Evolutionary conservation across 176 grass and related monocot species (phyloP).

Genomic region (Chloris gayana): DNA sequence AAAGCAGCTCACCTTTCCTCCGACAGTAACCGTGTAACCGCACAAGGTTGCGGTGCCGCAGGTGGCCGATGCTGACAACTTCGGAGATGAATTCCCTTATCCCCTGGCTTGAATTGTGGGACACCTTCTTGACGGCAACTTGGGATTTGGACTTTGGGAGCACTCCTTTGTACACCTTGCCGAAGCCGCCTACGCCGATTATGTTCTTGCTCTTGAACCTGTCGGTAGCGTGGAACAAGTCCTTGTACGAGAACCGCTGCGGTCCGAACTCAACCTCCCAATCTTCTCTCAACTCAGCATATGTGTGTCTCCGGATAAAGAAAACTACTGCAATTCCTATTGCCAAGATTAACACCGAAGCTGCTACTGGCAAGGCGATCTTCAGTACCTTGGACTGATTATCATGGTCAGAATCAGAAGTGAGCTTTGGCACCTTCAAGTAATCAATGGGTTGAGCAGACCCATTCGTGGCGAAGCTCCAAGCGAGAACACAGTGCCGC

Average conservation of each 20-base stretch:
- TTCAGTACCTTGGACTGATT: neutral
- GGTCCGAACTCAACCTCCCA: constrained; percentile 33
- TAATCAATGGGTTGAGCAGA: constrained; percentile 29
- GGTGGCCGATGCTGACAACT: neutral
- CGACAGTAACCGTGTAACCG: constrained; percentile 40
- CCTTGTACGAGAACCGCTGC: constrained; percentile 22
- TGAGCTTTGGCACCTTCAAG: constrained; percentile 45
- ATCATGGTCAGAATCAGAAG: neutral
- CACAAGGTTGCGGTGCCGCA: constrained; percentile 33
- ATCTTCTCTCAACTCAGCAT: constrained; percentile 19
- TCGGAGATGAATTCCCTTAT: constrained; percentile 20
- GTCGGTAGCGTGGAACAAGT: neutral
- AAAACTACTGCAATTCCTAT: neutral
- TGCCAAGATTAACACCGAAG: neutral
- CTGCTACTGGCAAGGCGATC: constrained; percentile 6
- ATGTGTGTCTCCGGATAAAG: neutral
- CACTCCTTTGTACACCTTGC: constrained; percentile 11
- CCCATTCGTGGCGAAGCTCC: constrained; percentile 64
- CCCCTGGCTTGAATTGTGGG: constrained; percentile 11
- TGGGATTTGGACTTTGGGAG: neutral
- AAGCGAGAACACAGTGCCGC: constrained; percentile 59
- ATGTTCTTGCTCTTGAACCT: constrained; percentile 9
- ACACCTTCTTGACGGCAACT: constrained; percentile 12
- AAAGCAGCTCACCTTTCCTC: neutral
- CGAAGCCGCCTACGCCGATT: constrained; percentile 4